Percentiles rank a stretch among this genome's conserved stretches.
Evolutionary conservation across 2,329 filamentous ascomycete species (phyloP).

Genomic region (Phyllosticta citriasiana): DNA sequence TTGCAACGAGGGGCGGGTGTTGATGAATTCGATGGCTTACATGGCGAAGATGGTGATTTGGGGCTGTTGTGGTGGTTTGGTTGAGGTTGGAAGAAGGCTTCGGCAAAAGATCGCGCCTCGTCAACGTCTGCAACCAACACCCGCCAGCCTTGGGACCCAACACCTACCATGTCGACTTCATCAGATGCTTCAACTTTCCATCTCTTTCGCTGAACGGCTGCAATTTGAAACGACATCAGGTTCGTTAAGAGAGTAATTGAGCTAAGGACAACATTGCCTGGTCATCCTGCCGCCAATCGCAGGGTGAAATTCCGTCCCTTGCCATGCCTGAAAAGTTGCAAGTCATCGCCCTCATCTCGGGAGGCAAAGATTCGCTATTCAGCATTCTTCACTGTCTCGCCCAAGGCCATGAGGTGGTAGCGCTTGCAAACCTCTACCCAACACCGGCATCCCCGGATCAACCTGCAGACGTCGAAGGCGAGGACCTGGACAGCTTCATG

Average conservation of each 20-base stretch:
- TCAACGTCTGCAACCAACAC: neutral
- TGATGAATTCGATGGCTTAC: neutral
- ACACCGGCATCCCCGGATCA: slow-evolving; percentile 18
- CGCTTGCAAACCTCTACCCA: slow-evolving; percentile 81
- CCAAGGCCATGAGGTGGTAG: slow-evolving; percentile 76
- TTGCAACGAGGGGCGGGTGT: neutral
- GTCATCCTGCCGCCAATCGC: neutral
- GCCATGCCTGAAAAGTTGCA: slow-evolving; percentile 24
- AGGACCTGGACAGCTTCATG: slow-evolving; percentile 95
- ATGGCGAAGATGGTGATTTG: neutral
- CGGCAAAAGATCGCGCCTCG: neutral
- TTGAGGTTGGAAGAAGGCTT: neutral
- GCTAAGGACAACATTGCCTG: neutral
- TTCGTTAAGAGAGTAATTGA: neutral
- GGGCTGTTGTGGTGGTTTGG: neutral
- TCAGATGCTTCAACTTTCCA: neutral
- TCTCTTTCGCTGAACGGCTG: neutral
- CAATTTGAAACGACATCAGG: neutral
- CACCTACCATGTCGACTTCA: neutral
- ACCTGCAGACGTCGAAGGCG: slow-evolving; percentile 32
- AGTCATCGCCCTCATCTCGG: slow-evolving; percentile 87
- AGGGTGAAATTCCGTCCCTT: slow-evolving; percentile 19
- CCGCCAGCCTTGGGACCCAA: neutral
- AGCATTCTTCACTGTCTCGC: slow-evolving; percentile 81
- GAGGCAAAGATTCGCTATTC: slow-evolving; percentile 95